Evolutionary conservation across 805 yeast species (phyloP).

Genomic region (Candida boleticola): DNA sequence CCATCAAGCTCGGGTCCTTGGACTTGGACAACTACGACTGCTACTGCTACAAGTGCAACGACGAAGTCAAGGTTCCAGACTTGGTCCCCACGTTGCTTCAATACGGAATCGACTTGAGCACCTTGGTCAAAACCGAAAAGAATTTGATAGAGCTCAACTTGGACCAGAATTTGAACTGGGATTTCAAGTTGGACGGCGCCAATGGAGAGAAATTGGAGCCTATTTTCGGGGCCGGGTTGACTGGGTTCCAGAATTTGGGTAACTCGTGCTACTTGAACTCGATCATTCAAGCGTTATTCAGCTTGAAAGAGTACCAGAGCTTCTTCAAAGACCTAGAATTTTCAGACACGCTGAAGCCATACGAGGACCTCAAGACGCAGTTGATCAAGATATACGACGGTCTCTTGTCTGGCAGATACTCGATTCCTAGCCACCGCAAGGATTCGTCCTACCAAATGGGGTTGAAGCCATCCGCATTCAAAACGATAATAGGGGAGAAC

Average conservation of each 20-base stretch:
- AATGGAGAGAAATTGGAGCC: conserved; percentile 65
- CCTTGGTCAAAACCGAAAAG: conserved; percentile 74
- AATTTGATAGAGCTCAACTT: conserved; percentile 84
- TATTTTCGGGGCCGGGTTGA: conserved; percentile 70
- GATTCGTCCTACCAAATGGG: conserved; percentile 67
- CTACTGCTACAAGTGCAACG: conserved; percentile 86
- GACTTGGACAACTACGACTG: conserved; percentile 64
- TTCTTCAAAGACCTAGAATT: conserved; percentile 32
- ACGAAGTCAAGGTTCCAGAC: conserved; percentile 77
- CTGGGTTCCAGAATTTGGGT: conserved; percentile 88
- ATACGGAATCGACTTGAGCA: conserved; percentile 65
- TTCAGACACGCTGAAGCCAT: conserved; percentile 46
- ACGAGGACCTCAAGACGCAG: conserved; percentile 69
- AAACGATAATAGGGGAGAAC: conserved; percentile 68
- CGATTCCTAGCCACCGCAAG: conserved; percentile 49
- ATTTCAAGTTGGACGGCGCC: conserved; percentile 74
- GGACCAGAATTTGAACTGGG: conserved; percentile 93
- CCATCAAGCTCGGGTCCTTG: conserved; percentile 87
- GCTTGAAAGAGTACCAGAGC: conserved; percentile 35
- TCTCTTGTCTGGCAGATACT: conserved; percentile 67
- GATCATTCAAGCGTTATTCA: conserved; percentile 68
- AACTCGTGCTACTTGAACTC: conserved; percentile 90
- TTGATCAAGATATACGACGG: conserved; percentile 80
- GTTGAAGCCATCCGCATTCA: conserved; percentile 72
- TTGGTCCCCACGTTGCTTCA: conserved; percentile 46